These are phyloP conservation scores for Aureoboletus auriporus DNA, from an alignment of 768 basidiomycete genomes.

Conservation along the genomic window DNA sequence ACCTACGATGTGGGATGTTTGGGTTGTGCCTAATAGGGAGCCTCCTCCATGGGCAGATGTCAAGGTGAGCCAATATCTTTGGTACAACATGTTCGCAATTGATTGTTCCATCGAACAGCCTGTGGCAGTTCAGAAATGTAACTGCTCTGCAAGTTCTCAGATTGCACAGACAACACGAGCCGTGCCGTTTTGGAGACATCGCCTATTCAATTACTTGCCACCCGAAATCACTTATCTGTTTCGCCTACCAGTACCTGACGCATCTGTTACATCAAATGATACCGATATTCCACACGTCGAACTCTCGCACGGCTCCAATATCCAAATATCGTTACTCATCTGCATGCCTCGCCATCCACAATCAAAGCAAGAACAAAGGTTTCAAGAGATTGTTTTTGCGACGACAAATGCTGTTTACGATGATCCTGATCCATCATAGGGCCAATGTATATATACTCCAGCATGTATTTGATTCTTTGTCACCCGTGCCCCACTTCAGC, in stretches of 20 bases:
- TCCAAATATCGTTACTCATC: conserved; percentile 27
- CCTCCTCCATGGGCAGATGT: conserved; percentile 11
- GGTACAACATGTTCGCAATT: conserved; percentile 10
- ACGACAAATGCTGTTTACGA: conserved; percentile 19
- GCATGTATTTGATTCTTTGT: conserved; percentile 11
- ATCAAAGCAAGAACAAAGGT: background rate
- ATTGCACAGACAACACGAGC: conserved; percentile 4
- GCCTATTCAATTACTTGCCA: conserved; percentile 13
- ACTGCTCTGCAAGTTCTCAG: background rate
- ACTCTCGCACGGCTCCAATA: conserved; percentile 16
- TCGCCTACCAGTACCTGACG: conserved; percentile 11
- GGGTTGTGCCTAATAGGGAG: conserved; percentile 6
- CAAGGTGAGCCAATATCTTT: conserved; percentile 21
- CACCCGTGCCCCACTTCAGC: background rate
- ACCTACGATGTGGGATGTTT: conserved; percentile 24
- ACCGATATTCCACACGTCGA: background rate
- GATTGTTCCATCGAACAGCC: conserved; percentile 18
- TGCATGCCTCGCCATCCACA: conserved; percentile 23
- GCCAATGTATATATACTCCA: conserved; percentile 2
- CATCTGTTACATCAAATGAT: background rate
- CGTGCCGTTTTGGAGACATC: conserved; percentile 20
- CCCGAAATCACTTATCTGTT: conserved; percentile 29
- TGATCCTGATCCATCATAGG: conserved; percentile 10
- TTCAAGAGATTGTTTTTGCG: conserved; percentile 26
- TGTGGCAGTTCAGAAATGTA: conserved; percentile 14